phyloP scores from a whole-genome alignment of 1,284 basidiomycete species.

The Ustilago hordei region DNA sequence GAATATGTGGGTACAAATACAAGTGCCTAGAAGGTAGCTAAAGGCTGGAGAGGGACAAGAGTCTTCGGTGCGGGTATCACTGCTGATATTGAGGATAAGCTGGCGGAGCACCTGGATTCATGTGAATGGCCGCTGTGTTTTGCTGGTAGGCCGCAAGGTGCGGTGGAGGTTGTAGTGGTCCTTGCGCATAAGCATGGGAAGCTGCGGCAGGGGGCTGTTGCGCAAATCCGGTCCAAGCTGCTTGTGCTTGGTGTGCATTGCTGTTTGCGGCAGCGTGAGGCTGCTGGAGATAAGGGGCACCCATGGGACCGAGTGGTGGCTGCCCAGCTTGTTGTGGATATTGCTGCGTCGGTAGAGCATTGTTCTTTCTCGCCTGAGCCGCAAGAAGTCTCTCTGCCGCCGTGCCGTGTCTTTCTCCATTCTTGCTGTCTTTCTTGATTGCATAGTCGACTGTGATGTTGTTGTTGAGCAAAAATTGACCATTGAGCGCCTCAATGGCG shows the following conservation, averaged over 20 bases:
- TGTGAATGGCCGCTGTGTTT: conserved; percentile 29
- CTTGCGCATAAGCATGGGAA: conserved; percentile 9
- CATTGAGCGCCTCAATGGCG: conserved; percentile 95
- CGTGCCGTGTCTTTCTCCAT: conserved; percentile 94
- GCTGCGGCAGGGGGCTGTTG: conserved; percentile 10
- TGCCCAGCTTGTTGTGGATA: conserved; percentile 15
- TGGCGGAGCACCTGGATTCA: conserved; percentile 23
- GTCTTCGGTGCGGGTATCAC: neutral
- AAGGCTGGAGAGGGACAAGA: neutral
- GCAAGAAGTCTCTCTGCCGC: conserved; percentile 93
- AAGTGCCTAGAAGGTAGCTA: conserved; percentile 8
- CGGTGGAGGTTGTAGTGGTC: conserved; percentile 14
- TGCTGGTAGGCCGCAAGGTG: conserved; percentile 14
- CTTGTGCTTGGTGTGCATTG: neutral
- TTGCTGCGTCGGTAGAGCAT: conserved; percentile 76
- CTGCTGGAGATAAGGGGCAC: conserved; percentile 2
- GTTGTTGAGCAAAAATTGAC: conserved; percentile 97
- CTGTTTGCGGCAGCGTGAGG: conserved; percentile 10
- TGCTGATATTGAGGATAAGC: conserved; percentile 35
- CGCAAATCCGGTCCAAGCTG: conserved; percentile 18
- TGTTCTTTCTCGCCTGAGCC: conserved; percentile 93
- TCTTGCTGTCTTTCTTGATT: conserved; percentile 98
- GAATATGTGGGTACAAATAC: conserved; percentile 25
- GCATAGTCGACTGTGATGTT: conserved; percentile 95
- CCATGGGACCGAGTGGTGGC: conserved; percentile 17